Evolutionary conservation across 495 filamentous ascomycete genomes (phyloP), one percentile per base, ranked within the genome.

Genomic region (Podospora bellae-mahoneyi): DNA sequence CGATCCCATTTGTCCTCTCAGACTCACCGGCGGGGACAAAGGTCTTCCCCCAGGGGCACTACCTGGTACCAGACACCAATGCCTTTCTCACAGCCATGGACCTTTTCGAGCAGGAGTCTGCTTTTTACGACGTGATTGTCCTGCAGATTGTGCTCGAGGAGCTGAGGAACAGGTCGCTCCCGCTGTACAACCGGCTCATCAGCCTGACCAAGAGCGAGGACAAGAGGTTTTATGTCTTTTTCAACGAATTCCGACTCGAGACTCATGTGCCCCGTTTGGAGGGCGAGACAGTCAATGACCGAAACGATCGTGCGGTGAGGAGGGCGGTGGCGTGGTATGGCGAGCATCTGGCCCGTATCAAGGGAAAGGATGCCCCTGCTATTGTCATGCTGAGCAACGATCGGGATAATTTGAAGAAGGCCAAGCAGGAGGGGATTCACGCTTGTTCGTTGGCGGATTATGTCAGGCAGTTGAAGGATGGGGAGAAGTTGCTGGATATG

Each of bases 161-260:
- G 80, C 86, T 99, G 62, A 89, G 91, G 71, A 97, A 97, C 76
- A 88, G 94, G 62, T 98, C 95, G 10, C 77, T 98, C 64, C 95
- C 95, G 26, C 84, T 99, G 62, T 99, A 98, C 82, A 97, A 97
- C 74, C 93, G 95, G 54, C 83, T 98, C 19, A 87, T 97, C 63
- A 85, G 88, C 20, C 81, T 99, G 72, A 96, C 93, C 32, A 96
- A 91, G 76, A 97, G 93, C 72, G 92, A 96, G 73, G 93, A 96
- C 48, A 98, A 98, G 80, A 88, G 94, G 16, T 98, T 96, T 75
- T 98, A 97, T 77, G 91, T 99, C 59, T 99, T 99, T 79, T 98
- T 98, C 84, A 99, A 99, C 78, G 95, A 99, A 67, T 99, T 99
- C 75, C 88, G 95, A 55, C 82, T 91, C 56, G 95, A 99, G 79